Base-by-base conservation (phyloP, 192 early-diverging fungal species). In the Backusella liffmaniae region DNA sequence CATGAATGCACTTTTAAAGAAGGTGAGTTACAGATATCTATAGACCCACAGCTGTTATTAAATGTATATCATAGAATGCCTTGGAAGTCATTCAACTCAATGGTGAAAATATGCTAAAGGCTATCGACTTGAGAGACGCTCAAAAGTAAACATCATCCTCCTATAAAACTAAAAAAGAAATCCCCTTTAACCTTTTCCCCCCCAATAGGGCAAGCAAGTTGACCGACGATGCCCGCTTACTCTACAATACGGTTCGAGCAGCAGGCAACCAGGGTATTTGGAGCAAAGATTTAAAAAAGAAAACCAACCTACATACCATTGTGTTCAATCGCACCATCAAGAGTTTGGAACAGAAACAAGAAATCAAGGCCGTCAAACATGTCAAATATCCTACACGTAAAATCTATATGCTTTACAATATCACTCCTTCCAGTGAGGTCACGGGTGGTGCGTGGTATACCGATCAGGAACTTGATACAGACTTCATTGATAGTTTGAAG, bases 371-470 rank as follows among this genome's bases (percentile, higher is more conserved):
- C 16, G 87, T 97, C 73, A 97, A 97, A 74, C 91, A 93, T 13
- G 92, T 97, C 79, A 97, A 98, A 90, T 88, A 89, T 78, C 94
- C 96, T 6, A 95, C 92, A 9, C 90, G 91, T 70, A 97, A 96
- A 70, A 85, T 95, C 23, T 97, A 97, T 75, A 97, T 99, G 94
- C 85, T 98, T 10, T 91, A 85, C 73, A 90, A 96, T 59, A 67
- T 96, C 23, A 88, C 88, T 5, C 96, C 96, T 5, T 95, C 93
- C 6, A 86, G 87, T 23, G 96, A 97, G 66, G 86, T 98, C 30
- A 97, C 96, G 15, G 96, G 96, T 74, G 95, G 96, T 10, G 89
- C 93, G 9, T 99, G 94, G 93, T 99, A 94, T 79, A 95, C 94
- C 6, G 95, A 97, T 85, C 91, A 96, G 70, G 94, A 95, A 75